These are phyloP conservation scores for Coniosporium tulheliwenetii DNA, from an alignment of 2,329 filamentous ascomycete species.

Conservation along the genomic window DNA sequence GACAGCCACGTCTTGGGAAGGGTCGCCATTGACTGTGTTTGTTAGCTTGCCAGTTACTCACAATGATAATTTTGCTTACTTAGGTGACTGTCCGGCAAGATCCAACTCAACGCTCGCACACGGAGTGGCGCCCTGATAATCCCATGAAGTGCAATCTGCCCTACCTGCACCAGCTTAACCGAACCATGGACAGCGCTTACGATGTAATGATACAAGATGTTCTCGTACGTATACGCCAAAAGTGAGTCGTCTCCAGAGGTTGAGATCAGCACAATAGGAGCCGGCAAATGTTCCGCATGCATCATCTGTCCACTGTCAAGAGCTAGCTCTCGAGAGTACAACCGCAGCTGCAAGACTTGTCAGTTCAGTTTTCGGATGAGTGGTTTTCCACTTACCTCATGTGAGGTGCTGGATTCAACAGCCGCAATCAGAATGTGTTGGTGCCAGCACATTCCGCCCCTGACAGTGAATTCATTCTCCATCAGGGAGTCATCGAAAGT, in stretches of 20 bases:
- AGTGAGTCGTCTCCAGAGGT: slow-evolving; percentile 87
- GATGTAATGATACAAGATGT: slow-evolving; percentile 87
- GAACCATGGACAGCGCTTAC: slow-evolving; percentile 57
- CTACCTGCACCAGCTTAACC: slow-evolving; percentile 76
- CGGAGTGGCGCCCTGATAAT: slow-evolving; percentile 87
- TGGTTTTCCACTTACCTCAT: slow-evolving; percentile 39
- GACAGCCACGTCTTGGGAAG: slow-evolving; percentile 84
- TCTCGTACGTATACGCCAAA: slow-evolving; percentile 93
- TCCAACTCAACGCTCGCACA: slow-evolving; percentile 89
- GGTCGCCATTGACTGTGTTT: slow-evolving; percentile 59
- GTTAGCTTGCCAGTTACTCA: too few species aligned
- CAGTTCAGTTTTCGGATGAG: neutral
- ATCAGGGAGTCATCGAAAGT: slow-evolving; percentile 67
- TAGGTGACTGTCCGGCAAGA: slow-evolving; percentile 79
- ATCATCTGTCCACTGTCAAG: slow-evolving; percentile 60
- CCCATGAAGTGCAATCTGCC: slow-evolving; percentile 92
- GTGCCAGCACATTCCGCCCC: slow-evolving; percentile 98
- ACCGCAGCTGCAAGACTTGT: slow-evolving; percentile 43
- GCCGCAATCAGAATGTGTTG: slow-evolving; percentile 89
- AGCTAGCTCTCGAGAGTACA: slow-evolving; percentile 76
- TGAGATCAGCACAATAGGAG: slow-evolving; percentile 79
- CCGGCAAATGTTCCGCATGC: slow-evolving; percentile 61
- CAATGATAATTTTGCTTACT: slow-evolving; percentile 26
- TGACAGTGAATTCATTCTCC: slow-evolving; percentile 82
- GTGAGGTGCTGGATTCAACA: slow-evolving; percentile 69